These are phyloP conservation scores for Kuraishia floccosa DNA, from an alignment of 805 yeast genomes.

Conservation along the genomic window DNA sequence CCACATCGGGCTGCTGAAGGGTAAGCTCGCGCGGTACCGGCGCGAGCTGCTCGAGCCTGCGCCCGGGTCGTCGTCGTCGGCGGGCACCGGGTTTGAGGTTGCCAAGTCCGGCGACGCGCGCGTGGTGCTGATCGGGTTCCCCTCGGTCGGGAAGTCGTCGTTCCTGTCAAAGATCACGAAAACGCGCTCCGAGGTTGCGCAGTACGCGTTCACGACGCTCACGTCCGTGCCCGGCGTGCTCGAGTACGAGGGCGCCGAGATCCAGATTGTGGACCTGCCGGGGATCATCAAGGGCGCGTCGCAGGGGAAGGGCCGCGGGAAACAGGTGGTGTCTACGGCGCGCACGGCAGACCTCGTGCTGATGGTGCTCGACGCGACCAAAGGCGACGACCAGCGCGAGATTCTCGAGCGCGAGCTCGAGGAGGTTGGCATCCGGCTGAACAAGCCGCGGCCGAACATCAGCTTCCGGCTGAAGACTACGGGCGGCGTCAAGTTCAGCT, in stretches of 20 bases:
- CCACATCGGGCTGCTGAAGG: slow-evolving; percentile 88
- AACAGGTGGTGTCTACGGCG: slow-evolving; percentile 94
- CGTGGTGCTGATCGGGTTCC: slow-evolving; percentile 91
- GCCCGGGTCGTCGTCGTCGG: slow-evolving; percentile 54
- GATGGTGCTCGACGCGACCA: slow-evolving; percentile 94
- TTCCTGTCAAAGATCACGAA: slow-evolving; percentile 81
- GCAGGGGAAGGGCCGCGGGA: slow-evolving; percentile 95
- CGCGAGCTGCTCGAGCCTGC: slow-evolving; percentile 88
- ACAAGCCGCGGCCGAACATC: slow-evolving; percentile 73
- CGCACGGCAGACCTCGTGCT: slow-evolving; percentile 87
- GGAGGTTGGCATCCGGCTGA: slow-evolving; percentile 86
- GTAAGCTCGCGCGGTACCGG: slow-evolving; percentile 86
- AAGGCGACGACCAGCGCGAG: slow-evolving; percentile 79
- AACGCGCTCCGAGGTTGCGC: slow-evolving; percentile 91
- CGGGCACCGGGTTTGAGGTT: slow-evolving; percentile 85
- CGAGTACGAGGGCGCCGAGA: slow-evolving; percentile 93
- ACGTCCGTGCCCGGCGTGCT: slow-evolving; percentile 95
- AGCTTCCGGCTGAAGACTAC: slow-evolving; percentile 69
- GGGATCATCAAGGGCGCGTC: slow-evolving; percentile 96
- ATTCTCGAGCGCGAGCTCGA: slow-evolving; percentile 85
- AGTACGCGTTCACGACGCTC: slow-evolving; percentile 89
- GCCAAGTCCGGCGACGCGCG: slow-evolving; percentile 95
- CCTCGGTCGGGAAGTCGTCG: slow-evolving; percentile 95
- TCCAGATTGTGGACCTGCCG: slow-evolving; percentile 94
- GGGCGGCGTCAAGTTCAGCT: slow-evolving; percentile 84